Evolutionary conservation across 2,329 filamentous ascomycete genomes (phyloP).

Genomic region (Alternaria sp.): DNA sequence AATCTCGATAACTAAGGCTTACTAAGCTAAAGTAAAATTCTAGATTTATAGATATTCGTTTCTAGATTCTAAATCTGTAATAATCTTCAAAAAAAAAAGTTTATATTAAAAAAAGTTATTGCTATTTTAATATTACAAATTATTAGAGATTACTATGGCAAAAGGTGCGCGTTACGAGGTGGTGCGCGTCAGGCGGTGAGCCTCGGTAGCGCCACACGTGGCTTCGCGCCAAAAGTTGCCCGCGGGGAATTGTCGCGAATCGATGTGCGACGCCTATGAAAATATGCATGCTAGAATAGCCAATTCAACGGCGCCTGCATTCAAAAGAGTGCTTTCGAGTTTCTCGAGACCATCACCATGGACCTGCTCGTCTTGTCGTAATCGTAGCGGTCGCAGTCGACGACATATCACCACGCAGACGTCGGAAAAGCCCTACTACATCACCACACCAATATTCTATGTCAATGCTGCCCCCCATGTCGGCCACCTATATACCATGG

Average conservation of each 20-base stretch:
- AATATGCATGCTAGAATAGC: constrained; percentile 44
- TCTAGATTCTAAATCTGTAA: too few relatives aligned
- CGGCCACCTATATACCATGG: constrained; percentile 92
- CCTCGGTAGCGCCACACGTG: constrained; percentile 24
- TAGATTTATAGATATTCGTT: too few relatives aligned
- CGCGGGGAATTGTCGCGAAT: constrained; percentile 25
- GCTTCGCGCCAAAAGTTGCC: constrained; percentile 29
- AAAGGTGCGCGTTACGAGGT: too few relatives aligned
- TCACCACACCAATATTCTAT: constrained; percentile 98
- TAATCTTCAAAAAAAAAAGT: too few relatives aligned
- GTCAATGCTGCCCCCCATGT: constrained; percentile 97
- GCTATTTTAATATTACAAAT: too few relatives aligned
- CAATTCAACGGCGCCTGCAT: constrained; percentile 28
- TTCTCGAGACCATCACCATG: constrained; percentile 29
- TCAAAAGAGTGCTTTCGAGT: constrained; percentile 29
- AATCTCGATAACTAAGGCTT: too few relatives aligned
- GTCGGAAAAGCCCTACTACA: constrained; percentile 81
- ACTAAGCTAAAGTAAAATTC: too few relatives aligned
- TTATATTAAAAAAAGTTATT: too few relatives aligned
- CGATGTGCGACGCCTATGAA: constrained; percentile 28
- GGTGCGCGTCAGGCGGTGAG: too few relatives aligned
- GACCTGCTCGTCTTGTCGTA: constrained; percentile 37
- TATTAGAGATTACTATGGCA: too few relatives aligned
- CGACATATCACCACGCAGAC: constrained; percentile 33
- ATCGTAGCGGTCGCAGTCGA: constrained; percentile 26